Conservation (phyloP, 257 asterid genomes). For the Leonotis leonurus region DNA sequence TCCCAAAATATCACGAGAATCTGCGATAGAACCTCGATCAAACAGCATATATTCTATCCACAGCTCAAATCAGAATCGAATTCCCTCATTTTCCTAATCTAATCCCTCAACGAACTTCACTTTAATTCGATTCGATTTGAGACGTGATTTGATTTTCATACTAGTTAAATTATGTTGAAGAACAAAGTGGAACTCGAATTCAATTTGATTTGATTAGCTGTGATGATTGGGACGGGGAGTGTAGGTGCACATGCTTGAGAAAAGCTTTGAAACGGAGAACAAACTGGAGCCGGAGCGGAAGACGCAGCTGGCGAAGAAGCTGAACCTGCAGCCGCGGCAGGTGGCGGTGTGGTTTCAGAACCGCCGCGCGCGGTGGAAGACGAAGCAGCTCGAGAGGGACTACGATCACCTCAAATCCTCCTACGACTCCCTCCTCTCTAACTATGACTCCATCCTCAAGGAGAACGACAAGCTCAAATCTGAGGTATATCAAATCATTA, state of each 20-base stretch:
- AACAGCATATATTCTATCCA: constrained; percentile 19
- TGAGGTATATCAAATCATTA: constrained; percentile 47
- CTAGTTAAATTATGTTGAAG: neutral
- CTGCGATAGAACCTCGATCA: neutral
- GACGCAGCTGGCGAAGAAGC: constrained; percentile 82
- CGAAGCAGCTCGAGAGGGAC: constrained; percentile 90
- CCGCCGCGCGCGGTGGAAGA: constrained; percentile 99
- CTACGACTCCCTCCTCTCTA: constrained; percentile 65
- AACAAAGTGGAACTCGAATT: no score
- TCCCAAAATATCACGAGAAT: neutral
- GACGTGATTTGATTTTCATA: neutral
- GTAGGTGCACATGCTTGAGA: constrained; percentile 90
- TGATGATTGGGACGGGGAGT: neutral
- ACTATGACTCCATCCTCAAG: constrained; percentile 62
- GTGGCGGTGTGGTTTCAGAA: constrained; percentile 99
- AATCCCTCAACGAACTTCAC: neutral
- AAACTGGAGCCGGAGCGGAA: constrained; percentile 97
- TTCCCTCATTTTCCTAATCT: constrained; percentile 1
- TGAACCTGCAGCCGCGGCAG: constrained; percentile 93
- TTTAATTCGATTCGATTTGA: neutral
- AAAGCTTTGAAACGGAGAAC: constrained; percentile 92
- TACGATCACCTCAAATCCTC: constrained; percentile 83
- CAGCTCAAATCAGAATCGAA: constrained; percentile 16
- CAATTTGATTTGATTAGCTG: neutral
- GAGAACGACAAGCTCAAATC: constrained; percentile 82